phyloP scores from a whole-genome alignment of 805 yeast genomes.

The Starmerella roubikii region DNA sequence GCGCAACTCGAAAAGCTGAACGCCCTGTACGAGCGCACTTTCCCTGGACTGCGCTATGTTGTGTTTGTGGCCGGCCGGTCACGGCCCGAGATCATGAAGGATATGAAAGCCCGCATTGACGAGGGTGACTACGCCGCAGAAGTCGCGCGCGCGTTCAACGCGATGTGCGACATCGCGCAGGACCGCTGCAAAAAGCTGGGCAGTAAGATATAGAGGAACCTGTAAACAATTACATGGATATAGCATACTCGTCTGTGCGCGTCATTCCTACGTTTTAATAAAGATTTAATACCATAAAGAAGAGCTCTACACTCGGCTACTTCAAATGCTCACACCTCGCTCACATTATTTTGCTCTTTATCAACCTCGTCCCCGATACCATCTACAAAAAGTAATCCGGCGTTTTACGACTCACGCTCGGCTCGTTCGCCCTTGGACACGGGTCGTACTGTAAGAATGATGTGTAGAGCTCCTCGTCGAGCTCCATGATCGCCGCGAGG shows the following conservation, averaged over 20 bases:
- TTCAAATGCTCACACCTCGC: no score
- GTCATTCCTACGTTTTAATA: no score
- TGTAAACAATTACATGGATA: no score
- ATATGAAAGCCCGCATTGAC: constrained; percentile 46
- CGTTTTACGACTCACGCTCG: constrained; percentile 89
- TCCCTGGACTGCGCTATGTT: constrained; percentile 68
- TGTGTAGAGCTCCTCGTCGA: constrained; percentile 77
- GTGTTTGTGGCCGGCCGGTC: constrained; percentile 79
- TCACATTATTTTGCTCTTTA: no score
- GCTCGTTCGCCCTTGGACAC: constrained; percentile 93
- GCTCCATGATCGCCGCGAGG: constrained; percentile 97
- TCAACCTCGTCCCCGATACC: no score
- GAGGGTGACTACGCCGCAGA: constrained; percentile 44
- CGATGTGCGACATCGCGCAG: constrained; percentile 83
- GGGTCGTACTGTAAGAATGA: constrained; percentile 91
- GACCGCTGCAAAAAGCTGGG: constrained; percentile 40
- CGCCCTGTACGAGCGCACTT: constrained; percentile 44
- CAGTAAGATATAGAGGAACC: background rate
- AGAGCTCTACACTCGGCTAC: no score
- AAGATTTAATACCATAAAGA: no score
- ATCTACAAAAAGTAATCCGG: constrained; percentile 67
- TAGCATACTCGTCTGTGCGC: no score
- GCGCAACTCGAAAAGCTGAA: constrained; percentile 40
- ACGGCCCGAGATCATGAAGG: constrained; percentile 47
- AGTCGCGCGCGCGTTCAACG: constrained; percentile 54